These are phyloP conservation scores for Musa acuminata DNA, from an alignment of 176 grass and related monocot genomes.

Conservation along the genomic window DNA sequence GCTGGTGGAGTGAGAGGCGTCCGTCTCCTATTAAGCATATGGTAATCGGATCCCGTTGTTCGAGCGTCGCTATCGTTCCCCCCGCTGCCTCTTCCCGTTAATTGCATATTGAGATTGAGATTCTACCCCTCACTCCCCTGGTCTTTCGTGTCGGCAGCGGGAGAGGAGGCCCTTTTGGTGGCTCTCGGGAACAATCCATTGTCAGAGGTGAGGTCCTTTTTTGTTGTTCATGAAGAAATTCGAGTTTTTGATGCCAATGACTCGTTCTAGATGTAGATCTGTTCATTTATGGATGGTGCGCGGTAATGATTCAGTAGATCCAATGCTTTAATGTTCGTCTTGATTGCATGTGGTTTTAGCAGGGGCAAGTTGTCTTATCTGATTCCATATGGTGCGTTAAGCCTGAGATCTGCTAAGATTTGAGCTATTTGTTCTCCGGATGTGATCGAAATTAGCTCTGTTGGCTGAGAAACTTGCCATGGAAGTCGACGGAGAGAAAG, in stretches of 20 bases:
- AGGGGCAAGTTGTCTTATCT: neutral
- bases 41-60: neutral
- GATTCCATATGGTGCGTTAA: neutral
- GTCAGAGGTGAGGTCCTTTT: neutral
- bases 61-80: neutral
- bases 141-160: neutral
- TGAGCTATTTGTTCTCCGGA: neutral
- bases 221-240: neutral
- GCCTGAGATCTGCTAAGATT: neutral
- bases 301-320: neutral
- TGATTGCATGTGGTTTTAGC: neutral
- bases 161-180: neutral
- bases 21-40: neutral
- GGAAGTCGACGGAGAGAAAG: neutral
- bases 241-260: neutral
- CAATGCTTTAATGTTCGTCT: neutral
- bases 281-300: neutral
- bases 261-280: neutral
- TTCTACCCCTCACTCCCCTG: neutral
- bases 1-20: slow-evolving; percentile 3
- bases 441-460: neutral
- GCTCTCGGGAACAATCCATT: neutral
- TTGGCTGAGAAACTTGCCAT: neutral
- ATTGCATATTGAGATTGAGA: neutral
- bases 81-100: neutral